Evolutionary conservation across 2,329 filamentous ascomycete species (phyloP).

Genomic region (Ascomycota sp.): DNA sequence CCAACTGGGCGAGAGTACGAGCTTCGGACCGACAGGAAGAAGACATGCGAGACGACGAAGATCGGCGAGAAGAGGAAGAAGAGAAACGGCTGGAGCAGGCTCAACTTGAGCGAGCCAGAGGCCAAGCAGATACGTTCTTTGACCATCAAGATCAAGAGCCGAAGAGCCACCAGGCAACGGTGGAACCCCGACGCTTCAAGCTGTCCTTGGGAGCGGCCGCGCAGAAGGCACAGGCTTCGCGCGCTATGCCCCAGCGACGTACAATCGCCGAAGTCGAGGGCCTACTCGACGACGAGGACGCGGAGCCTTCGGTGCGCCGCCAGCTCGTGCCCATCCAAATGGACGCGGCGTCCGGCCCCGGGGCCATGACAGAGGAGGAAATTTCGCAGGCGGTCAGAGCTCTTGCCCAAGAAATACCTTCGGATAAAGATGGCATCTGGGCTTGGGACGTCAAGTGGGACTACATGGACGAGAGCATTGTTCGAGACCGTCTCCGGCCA

Average conservation of each 20-base stretch:
- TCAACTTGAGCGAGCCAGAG: slow-evolving; percentile 57
- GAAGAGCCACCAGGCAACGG: slow-evolving; percentile 22
- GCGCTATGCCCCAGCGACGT: slow-evolving; percentile 39
- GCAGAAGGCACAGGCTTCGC: slow-evolving; percentile 43
- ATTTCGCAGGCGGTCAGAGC: slow-evolving; percentile 61
- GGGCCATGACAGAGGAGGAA: slow-evolving; percentile 67
- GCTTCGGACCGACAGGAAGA: slow-evolving; percentile 55
- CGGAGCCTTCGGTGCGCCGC: slow-evolving; percentile 47
- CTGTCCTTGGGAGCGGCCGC: slow-evolving; percentile 78
- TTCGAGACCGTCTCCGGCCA: slow-evolving; percentile 71
- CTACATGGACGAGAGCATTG: slow-evolving; percentile 59
- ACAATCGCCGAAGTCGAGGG: slow-evolving; percentile 90
- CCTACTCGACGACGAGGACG: slow-evolving; percentile 85
- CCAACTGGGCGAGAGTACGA: slow-evolving; percentile 68
- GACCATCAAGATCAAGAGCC: slow-evolving; percentile 67
- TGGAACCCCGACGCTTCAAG: slow-evolving; percentile 63
- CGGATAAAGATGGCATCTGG: slow-evolving; percentile 72
- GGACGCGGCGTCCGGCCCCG: slow-evolving; percentile 41
- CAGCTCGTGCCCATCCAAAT: slow-evolving; percentile 70
- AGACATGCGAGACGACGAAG: slow-evolving; percentile 56
- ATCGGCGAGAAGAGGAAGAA: slow-evolving; percentile 58
- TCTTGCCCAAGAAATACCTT: slow-evolving; percentile 77
- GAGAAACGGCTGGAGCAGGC: slow-evolving; percentile 50
- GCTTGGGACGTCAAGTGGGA: slow-evolving; percentile 89
- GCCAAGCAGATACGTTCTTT: slow-evolving; percentile 80